Base-by-base conservation (phyloP, 1,284 basidiomycete species). In the Salmacisia buchloeana region DNA sequence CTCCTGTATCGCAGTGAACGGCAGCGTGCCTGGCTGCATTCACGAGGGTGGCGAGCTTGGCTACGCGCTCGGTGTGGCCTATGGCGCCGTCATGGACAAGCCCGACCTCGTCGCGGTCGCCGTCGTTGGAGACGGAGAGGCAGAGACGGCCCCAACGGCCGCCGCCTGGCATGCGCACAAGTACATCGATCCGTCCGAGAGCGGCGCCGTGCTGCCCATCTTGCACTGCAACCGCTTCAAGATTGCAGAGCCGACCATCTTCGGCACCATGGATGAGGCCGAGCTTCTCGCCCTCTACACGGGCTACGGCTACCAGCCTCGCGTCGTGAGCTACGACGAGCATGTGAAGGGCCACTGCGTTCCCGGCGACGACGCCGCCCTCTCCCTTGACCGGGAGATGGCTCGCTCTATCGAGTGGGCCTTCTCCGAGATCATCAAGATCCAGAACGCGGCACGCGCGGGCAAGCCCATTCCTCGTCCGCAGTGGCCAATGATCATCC, bases 111-210 rank as follows among this genome's bases (percentile, higher is more conserved):
- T 93, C 69, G 86, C 88, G n/a, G 84, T 88, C 54, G 89, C 87
- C 67, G 84, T 94, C 36, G 83, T 94, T 23, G 92, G 91, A 38
- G 91, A 93, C 68, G 91, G 92, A 36, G 92, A 93, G 81, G 86
- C 87, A 25, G 91, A n/a, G n/a, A n/a, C n/a, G n/a, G n/a, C n/a
- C n/a, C n/a, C n/a, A n/a, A n/a, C n/a, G n/a, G n/a, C n/a, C 31
- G 83, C 84, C 5, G 88, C 89, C 0, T 92, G 89, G 89, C 89
- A 91, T 75, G 87, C 84, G 1, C 88, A 85, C 85, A 93, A 83
- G 83, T 94, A 88, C 79, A 86, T 94, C 75, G 90, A 94, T 76
- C 91, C 92, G n/a, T 85, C 85, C n/a, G 90, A 92, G 80, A 89
- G 87, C 7, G 91, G 92, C 25, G 91, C 90, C 0, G 89, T 94